Evolutionary conservation across 148 eudicot species (phyloP), one percentile per base, ranked within the genome.

Genomic region (Chenopodium formosanum): DNA sequence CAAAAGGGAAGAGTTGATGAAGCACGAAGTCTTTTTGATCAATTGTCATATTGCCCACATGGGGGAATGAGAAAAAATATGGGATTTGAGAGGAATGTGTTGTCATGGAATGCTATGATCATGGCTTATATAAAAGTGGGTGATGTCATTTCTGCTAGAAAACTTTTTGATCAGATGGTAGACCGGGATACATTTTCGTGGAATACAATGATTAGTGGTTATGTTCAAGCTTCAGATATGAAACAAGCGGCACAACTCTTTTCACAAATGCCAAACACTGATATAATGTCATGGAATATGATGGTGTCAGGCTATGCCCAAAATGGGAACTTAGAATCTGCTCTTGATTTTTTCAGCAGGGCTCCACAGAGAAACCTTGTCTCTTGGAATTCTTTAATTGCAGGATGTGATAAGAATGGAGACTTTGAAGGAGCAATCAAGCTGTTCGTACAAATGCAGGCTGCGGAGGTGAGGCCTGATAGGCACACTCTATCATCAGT

Each of bases 81-180:
- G 73, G 87, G 82, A 32, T 85, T 88, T 52, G 79, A 80, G 81
- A 90, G 86, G 78, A 85, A 90, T 76, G 78, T 90, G 29, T 80
- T 88, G 23, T 85, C 92, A 22, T 90, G 92, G 92, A 90, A 90
- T 84, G 79, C 88, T 74, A 86, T 90, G 92, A 88, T 90, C 53
- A 90, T 90, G 92, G 87, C 87, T 77, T 88, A 90, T 82, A 88
- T 90, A 58, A 88, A 82, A 82, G 85, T 64, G 14, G 89, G 92
- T 7, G 86, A 88, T 70, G 50, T 83, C 56, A 17, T 78, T 78
- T 83, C 88, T 48, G 92, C 90, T 50, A 81, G 88, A 71, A 80
- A 70, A 52, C 69, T 88, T 70, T 90, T 90, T 82, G 89, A 88
- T 46, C 83, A 86, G 44, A 88, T 88, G 92, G 78, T 50, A 48